These are phyloP conservation scores for Fusarium pilosicola DNA, from an alignment of 2,329 filamentous ascomycete genomes.

Conservation along the genomic window DNA sequence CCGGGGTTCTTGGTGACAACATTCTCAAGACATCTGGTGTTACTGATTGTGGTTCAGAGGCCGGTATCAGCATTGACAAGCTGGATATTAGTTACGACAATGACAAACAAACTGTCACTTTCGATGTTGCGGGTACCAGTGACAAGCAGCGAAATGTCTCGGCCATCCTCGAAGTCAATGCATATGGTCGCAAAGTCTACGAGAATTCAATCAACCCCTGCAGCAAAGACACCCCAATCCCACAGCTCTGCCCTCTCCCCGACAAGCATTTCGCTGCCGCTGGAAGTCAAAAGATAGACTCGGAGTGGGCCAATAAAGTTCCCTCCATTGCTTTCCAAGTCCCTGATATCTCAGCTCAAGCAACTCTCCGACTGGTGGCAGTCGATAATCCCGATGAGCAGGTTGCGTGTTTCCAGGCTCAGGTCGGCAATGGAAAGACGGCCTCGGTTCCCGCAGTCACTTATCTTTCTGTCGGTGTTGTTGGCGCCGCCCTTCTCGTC, in stretches of 20 bases:
- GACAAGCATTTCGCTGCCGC: conserved; percentile 76
- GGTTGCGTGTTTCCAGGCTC: conserved; percentile 84
- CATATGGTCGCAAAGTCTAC: conserved; percentile 87
- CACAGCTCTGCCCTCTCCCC: conserved; percentile 86
- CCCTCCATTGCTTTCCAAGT: conserved; percentile 90
- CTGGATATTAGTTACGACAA: conserved; percentile 84
- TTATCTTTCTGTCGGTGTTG: conserved; percentile 85
- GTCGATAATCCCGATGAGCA: conserved; percentile 64
- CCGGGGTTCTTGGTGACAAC: conserved; percentile 70
- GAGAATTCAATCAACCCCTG: conserved; percentile 86
- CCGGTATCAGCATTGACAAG: conserved; percentile 73
- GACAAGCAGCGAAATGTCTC: conserved; percentile 80
- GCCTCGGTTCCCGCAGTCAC: conserved; percentile 78
- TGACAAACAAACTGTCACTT: conserved; percentile 75
- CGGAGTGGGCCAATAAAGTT: conserved; percentile 76
- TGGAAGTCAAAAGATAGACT: conserved; percentile 77
- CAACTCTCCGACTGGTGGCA: conserved; percentile 78
- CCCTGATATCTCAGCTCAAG: conserved; percentile 88
- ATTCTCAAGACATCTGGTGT: conserved; percentile 85
- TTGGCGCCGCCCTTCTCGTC: conserved; percentile 81
- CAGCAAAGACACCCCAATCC: conserved; percentile 70
- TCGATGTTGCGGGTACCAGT: conserved; percentile 85
- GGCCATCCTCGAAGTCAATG: conserved; percentile 78
- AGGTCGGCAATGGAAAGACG: conserved; percentile 88
- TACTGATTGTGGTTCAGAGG: conserved; percentile 69